phyloP scores from a whole-genome alignment of 2,329 filamentous ascomycete species.

The Talaromyces sp. region DNA sequence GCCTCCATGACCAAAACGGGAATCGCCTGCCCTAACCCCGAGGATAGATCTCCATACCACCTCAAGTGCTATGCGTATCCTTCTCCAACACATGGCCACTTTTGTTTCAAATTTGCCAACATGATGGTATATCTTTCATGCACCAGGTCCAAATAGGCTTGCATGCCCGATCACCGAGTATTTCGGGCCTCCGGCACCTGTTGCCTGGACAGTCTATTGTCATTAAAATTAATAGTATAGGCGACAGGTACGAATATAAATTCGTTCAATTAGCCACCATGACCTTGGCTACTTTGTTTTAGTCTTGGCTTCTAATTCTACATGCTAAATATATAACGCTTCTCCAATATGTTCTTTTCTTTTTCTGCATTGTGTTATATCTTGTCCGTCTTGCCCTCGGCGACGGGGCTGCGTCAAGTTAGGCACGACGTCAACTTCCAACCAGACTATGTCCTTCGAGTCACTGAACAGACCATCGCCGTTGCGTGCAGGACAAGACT shows the following conservation, averaged over 20 bases:
- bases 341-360: background rate
- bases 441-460: conserved; percentile 6
- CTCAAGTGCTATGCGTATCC: no score
- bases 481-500: conserved; percentile 9
- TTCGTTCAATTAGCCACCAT: background rate
- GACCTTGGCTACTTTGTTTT: no score
- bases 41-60: background rate
- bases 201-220: background rate
- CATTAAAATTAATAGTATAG: background rate
- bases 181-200: background rate
- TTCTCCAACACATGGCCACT: background rate
- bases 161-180: background rate
- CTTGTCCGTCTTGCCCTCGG: background rate
- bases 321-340: background rate
- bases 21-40: background rate
- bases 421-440: conserved; percentile 7
- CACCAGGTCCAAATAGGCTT: background rate
- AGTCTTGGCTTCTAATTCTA: background rate
- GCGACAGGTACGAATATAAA: background rate
- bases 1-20: no score
- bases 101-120: background rate
- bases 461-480: background rate
- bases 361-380: background rate
- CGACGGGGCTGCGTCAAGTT: background rate
- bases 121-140: background rate